Conservation (phyloP, 306 rosid species). For the Glycyrrhiza uralensis region DNA sequence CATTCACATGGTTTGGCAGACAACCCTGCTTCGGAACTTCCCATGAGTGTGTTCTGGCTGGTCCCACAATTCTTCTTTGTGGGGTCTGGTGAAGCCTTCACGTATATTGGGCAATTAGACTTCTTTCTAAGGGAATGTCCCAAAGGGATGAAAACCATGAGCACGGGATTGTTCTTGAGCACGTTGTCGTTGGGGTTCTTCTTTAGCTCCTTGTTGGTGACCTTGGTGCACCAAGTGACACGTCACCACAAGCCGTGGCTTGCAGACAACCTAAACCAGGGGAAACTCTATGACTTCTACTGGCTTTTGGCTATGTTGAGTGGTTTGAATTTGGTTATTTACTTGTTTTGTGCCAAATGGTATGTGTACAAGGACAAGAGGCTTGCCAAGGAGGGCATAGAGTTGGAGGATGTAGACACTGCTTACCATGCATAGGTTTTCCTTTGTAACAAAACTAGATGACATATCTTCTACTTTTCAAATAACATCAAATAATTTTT, state of each 20-base stretch:
- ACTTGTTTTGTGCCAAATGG: conserved; percentile 63
- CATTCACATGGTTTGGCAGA: conserved; percentile 21
- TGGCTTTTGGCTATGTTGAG: conserved; percentile 76
- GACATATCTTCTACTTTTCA: background rate
- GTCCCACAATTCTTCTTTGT: conserved; percentile 86
- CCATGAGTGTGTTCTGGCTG: conserved; percentile 70
- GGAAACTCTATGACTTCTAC: conserved; percentile 71
- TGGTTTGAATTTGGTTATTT: conserved; percentile 53
- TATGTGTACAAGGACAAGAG: conserved; percentile 83
- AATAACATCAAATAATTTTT: background rate
- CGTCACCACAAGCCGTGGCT: conserved; percentile 61
- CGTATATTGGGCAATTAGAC: conserved; percentile 76
- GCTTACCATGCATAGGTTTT: conserved; percentile 39
- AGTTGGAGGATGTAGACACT: conserved; percentile 44
- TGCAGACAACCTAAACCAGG: conserved; percentile 70
- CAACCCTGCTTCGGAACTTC: conserved; percentile 36
- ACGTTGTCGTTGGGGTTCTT: conserved; percentile 74
- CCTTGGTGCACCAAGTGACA: conserved; percentile 57
- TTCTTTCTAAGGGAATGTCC: conserved; percentile 85
- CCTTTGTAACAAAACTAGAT: background rate
- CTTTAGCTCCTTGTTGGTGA: conserved; percentile 71
- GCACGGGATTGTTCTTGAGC: conserved; percentile 84
- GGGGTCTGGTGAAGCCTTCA: conserved; percentile 86
- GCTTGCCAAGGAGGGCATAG: conserved; percentile 61
- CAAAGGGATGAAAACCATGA: conserved; percentile 88